Evolutionary conservation across 495 filamentous ascomycete species (phyloP), one percentile per base, ranked within the genome.

Genomic region (Platismatia glauca): DNA sequence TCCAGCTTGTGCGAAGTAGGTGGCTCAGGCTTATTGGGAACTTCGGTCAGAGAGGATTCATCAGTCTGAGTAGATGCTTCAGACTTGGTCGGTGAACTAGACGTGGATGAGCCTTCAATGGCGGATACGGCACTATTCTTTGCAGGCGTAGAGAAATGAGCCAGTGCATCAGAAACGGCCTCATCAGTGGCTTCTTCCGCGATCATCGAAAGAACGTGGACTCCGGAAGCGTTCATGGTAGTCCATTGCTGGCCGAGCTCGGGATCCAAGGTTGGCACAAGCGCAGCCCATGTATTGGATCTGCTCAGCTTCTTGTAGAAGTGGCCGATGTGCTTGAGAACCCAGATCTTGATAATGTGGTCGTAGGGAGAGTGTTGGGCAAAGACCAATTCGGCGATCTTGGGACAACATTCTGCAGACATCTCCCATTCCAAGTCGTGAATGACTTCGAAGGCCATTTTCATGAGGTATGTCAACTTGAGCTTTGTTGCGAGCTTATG

Each of bases 371-470:
- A 37, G 27, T 53, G 35, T 11, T 22, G 31, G 13, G 41, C 59
- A 56, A 69, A 69, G 38, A 69, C 55, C 20, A 69, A 27, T 11
- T 55, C 44, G 24, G 62, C 58, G 20, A 70, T 46, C 11, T 41
- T 60, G 57, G 62, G 59, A n/a, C 64, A 60, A 46, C 56, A 50
- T 11, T 31, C 16, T 7, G 63, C 39, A 13, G 24, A 61, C 29
- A 70, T 38, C 11, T 8, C 53, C 11, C n/a, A n/a, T 35, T 68
- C 60, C 13, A 38, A n/a, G 16, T 68, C 50, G 34, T 55, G 27
- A 29, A 68, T 38, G 7, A 62, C 55, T 18, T 46, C 63, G 43
- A 57, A 61, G 7, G 64, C 59, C 58, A 66, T 61, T 18, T 59
- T 50, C 24, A 39, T 33, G 2, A 70, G 59, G 15, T 35, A 15